phyloP scores from a whole-genome alignment of 2,329 filamentous ascomycete species.

The Elsinoe australis region DNA sequence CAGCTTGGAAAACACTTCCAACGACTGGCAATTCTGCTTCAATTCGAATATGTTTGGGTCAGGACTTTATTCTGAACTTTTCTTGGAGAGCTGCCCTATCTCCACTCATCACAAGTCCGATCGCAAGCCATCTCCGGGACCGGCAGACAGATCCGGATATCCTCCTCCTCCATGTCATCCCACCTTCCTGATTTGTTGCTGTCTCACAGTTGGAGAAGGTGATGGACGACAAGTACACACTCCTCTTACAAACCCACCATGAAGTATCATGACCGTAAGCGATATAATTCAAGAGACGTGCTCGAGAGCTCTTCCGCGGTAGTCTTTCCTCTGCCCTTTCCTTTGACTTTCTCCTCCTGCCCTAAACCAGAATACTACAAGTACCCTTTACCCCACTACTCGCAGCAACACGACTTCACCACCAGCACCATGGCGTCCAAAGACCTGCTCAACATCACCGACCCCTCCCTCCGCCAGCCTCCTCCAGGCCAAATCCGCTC shows the following conservation, averaged over 20 bases:
- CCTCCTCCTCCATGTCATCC: slow-evolving; percentile 10
- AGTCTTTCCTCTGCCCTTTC: neutral
- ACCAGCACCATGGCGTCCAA: neutral
- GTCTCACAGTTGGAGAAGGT: slow-evolving; percentile 7
- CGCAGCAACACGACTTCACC: too few species aligned
- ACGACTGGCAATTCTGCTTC: too few species aligned
- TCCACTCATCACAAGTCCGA: neutral
- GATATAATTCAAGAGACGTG: neutral
- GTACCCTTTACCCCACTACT: too few species aligned
- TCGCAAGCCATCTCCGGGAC: slow-evolving; percentile 3
- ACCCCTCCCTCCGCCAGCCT: slow-evolving; percentile 7
- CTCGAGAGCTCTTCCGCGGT: neutral
- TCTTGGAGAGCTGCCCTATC: too few species aligned
- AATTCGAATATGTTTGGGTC: neutral
- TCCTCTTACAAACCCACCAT: neutral
- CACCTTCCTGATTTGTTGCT: slow-evolving; percentile 15
- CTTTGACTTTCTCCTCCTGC: neutral
- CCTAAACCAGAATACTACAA: neutral
- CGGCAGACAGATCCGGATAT: slow-evolving; percentile 6
- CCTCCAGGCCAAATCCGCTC: slow-evolving; percentile 24
- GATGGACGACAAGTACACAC: neutral
- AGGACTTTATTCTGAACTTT: too few species aligned
- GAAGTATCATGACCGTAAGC: neutral
- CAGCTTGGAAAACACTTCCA: neutral
- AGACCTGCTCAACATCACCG: slow-evolving; percentile 12